phyloP scores from a whole-genome alignment of 768 basidiomycete species.

The Phaeolepiota aurea region DNA sequence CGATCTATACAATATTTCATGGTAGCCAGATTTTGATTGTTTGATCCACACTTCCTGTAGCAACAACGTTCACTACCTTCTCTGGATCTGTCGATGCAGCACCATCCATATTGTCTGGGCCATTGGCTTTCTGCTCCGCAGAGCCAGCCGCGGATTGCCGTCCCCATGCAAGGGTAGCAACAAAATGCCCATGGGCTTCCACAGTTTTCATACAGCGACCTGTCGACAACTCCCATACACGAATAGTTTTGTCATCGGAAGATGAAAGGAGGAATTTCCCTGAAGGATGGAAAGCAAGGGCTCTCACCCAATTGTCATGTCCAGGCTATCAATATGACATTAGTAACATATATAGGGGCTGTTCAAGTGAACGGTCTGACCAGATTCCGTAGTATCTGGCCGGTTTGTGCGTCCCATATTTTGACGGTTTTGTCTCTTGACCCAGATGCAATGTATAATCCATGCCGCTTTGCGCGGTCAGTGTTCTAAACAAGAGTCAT shows the following conservation, averaged over 20 bases:
- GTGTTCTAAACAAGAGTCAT: conserved; percentile 29
- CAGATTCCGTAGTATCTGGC: conserved; percentile 73
- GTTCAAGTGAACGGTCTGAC: conserved; percentile 28
- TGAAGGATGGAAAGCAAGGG: conserved; percentile 81
- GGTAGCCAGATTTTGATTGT: conserved; percentile 60
- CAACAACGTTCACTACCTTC: conserved; percentile 62
- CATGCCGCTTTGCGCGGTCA: conserved; percentile 41
- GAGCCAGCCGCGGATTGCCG: conserved; percentile 38
- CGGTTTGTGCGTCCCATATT: conserved; percentile 81
- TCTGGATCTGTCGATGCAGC: conserved; percentile 29
- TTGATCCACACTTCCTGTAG: conserved; percentile 63
- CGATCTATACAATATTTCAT: conserved; percentile 17
- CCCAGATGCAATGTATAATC: conserved; percentile 67
- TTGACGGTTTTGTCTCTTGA: conserved; percentile 89
- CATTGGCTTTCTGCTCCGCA: conserved; percentile 23
- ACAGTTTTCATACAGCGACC: conserved; percentile 83
- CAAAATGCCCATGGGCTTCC: conserved; percentile 82
- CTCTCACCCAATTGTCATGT: conserved; percentile 89
- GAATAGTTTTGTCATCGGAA: conserved; percentile 87
- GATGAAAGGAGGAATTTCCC: conserved; percentile 89
- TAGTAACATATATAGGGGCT: conserved; percentile 5
- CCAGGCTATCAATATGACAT: conserved; percentile 36
- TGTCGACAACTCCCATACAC: conserved; percentile 82
- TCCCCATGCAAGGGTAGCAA: conserved; percentile 78
- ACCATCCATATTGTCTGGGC: conserved; percentile 19